These are phyloP conservation scores for Mrakia blollopis DNA, from an alignment of 768 basidiomycete genomes.

Conservation along the genomic window DNA sequence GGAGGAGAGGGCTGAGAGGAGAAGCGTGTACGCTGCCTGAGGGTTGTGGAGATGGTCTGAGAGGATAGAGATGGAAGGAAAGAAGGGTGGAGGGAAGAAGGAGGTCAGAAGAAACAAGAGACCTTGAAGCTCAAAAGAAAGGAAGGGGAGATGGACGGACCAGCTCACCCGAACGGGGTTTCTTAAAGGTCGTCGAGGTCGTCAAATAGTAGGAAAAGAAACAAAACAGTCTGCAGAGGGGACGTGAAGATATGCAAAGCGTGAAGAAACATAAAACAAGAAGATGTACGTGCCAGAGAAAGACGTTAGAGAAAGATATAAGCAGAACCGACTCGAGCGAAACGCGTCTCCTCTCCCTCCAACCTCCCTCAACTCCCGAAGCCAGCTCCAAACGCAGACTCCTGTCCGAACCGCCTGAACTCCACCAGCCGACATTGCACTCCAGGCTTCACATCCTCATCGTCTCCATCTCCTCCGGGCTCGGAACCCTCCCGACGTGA, in stretches of 20 bases:
- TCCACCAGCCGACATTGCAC: constrained; percentile 18
- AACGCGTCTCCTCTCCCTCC: too few species aligned
- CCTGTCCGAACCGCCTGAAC: constrained; percentile 19
- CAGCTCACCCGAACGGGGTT: background rate
- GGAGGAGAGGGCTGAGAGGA: background rate
- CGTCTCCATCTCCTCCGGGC: background rate
- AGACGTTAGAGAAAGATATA: too few species aligned
- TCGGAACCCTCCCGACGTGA: background rate
- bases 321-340: too few species aligned
- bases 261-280: too few species aligned
- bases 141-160: background rate
- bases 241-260: background rate
- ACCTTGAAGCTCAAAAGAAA: too few species aligned
- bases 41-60: background rate
- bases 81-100: too few species aligned
- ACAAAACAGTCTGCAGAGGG: too few species aligned
- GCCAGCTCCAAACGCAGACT: constrained; percentile 12
- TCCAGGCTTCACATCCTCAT: background rate
- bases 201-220: background rate
- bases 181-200: background rate
- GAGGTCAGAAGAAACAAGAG: too few species aligned
- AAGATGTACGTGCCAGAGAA: too few species aligned
- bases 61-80: background rate
- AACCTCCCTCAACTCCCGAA: constrained; percentile 14
- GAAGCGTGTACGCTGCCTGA: background rate